Conservation (phyloP, 1,139 yeast species). For the Taiozyma sp. region DNA sequence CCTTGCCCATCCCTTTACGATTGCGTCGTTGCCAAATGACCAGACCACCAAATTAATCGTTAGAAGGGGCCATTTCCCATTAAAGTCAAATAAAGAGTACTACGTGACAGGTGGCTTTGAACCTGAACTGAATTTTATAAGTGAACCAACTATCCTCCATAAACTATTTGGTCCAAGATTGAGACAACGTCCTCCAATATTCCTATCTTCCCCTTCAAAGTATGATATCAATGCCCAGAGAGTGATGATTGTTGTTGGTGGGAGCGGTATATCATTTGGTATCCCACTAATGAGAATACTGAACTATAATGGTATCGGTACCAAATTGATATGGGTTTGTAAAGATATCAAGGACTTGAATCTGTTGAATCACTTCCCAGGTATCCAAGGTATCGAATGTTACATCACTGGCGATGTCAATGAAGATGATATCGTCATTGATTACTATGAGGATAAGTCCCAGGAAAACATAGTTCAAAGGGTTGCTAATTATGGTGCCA, state of each 20-base stretch:
- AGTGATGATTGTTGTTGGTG: constrained; percentile 70
- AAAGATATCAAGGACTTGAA: constrained; percentile 74
- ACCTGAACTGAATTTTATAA: constrained; percentile 44
- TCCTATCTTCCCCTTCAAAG: constrained; percentile 23
- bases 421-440: constrained; percentile 30
- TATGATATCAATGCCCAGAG: constrained; percentile 38
- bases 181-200: not conserved
- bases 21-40: constrained; percentile 62
- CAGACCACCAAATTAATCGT: constrained; percentile 39
- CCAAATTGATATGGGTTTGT: constrained; percentile 82
- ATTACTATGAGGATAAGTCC: constrained; percentile 21
- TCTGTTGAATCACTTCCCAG: constrained; percentile 57
- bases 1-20: constrained; percentile 74
- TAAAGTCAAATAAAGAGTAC: constrained; percentile 47
- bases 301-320: constrained; percentile 72
- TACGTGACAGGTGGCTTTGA: constrained; percentile 72
- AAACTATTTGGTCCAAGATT: constrained; percentile 5
- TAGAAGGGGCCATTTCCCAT: constrained; percentile 60
- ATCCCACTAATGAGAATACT: constrained; percentile 62
- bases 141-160: constrained; percentile 8
- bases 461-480: constrained; percentile 20
- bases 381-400: constrained; percentile 64
- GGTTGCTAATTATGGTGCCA: constrained; percentile 21
- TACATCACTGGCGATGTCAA: constrained; percentile 53
- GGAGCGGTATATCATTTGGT: constrained; percentile 82